These are phyloP conservation scores for Peltaster fructicola DNA, from an alignment of 2,329 filamentous ascomycete genomes.

Conservation along the genomic window DNA sequence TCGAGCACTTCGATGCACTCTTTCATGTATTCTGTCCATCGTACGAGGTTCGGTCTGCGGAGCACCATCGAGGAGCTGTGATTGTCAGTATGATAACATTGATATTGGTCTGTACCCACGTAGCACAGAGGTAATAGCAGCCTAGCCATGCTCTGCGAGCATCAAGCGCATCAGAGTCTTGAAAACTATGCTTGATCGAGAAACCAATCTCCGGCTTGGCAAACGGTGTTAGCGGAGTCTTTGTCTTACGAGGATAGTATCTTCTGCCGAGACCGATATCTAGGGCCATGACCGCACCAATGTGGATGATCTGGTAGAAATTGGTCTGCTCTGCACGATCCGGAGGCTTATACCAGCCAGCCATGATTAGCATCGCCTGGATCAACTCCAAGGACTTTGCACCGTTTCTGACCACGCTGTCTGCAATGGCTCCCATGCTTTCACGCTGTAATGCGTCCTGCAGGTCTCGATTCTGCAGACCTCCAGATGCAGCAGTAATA, in stretches of 20 bases:
- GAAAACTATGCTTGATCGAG: too few species aligned
- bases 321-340: constrained; percentile 73
- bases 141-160: constrained; percentile 41
- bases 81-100: constrained; percentile 4
- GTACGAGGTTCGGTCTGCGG: constrained; percentile 38
- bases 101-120: constrained; percentile 20
- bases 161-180: constrained; percentile 36
- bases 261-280: constrained; percentile 60
- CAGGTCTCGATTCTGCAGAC: constrained; percentile 32
- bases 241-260: too few species aligned
- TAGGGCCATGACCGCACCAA: constrained; percentile 64
- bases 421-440: constrained; percentile 54
- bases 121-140: constrained; percentile 43
- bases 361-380: constrained; percentile 56
- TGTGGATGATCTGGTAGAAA: constrained; percentile 74
- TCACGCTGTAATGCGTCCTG: constrained; percentile 50
- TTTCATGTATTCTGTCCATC: constrained; percentile 46
- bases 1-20: constrained; percentile 42
- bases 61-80: constrained; percentile 39
- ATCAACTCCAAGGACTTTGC: constrained; percentile 72
- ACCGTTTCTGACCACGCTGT: constrained; percentile 55
- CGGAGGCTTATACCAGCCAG: constrained; percentile 75
- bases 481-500: constrained; percentile 34
- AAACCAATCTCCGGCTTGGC: too few species aligned
- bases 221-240: too few species aligned